These are phyloP conservation scores for Fusarium redolens DNA, from an alignment of 2,329 filamentous ascomycete genomes.

Conservation along the genomic window DNA sequence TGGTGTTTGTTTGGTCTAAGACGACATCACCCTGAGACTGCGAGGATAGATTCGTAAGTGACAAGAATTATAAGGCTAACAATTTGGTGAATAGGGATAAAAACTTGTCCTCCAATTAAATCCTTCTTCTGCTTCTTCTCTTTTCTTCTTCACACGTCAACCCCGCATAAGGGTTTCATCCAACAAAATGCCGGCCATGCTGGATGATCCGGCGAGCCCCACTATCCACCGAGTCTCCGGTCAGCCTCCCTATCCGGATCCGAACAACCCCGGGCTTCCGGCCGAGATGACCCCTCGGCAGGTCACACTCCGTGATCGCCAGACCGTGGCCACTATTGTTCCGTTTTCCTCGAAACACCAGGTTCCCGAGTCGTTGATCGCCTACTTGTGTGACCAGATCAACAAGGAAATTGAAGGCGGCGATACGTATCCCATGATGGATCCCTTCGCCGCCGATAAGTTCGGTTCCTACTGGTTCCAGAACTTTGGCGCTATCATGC, in stretches of 20 bases:
- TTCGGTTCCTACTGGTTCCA: slow-evolving; percentile 92
- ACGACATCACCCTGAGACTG: slow-evolving; percentile 6
- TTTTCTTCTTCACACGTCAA: neutral
- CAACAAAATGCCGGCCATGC: slow-evolving; percentile 76
- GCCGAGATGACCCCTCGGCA: slow-evolving; percentile 76
- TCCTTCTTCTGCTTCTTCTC: neutral
- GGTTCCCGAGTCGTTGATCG: slow-evolving; percentile 79
- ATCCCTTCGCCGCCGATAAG: slow-evolving; percentile 76
- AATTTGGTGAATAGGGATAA: neutral
- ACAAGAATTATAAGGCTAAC: slow-evolving; percentile 16
- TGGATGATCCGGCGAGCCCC: slow-evolving; percentile 79
- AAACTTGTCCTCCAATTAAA: slow-evolving; percentile 17
- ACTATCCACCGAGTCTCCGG: slow-evolving; percentile 78
- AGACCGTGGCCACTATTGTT: slow-evolving; percentile 85
- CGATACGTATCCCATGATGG: slow-evolving; percentile 90
- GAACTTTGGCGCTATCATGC: slow-evolving; percentile 89
- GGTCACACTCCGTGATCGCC: slow-evolving; percentile 84
- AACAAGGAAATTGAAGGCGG: slow-evolving; percentile 93
- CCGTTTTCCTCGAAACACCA: slow-evolving; percentile 82
- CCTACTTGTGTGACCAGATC: slow-evolving; percentile 84
- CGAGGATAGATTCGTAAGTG: slow-evolving; percentile 11
- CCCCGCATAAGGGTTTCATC: slow-evolving; percentile 21
- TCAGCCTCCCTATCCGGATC: slow-evolving; percentile 71
- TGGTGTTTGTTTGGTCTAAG: slow-evolving; percentile 33
- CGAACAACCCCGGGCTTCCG: slow-evolving; percentile 72